Conservation (phyloP, 192 early-diverging fungal species). For the Chytriomyces sp. region DNA sequence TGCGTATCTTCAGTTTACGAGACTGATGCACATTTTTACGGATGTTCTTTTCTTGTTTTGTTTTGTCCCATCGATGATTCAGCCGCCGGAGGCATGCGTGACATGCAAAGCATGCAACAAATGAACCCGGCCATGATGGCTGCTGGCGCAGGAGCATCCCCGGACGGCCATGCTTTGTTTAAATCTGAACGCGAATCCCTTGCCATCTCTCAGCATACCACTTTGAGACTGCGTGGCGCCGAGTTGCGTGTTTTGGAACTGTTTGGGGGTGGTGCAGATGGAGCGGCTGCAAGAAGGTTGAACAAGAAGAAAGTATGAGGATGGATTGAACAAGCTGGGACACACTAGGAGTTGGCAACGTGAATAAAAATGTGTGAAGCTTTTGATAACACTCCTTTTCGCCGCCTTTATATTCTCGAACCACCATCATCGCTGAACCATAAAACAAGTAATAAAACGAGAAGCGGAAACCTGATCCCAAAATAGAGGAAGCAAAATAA, state of each 20-base stretch:
- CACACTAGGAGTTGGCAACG: too few relatives aligned
- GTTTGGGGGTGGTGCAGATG: constrained; percentile 20
- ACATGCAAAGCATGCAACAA: constrained; percentile 90
- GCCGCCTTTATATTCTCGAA: too few relatives aligned
- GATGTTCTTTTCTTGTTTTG: constrained; percentile 5
- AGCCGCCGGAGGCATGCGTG: constrained; percentile 81
- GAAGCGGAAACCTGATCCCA: too few relatives aligned
- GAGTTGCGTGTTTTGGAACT: constrained; percentile 77
- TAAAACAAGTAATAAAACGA: too few relatives aligned
- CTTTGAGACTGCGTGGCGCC: constrained; percentile 74
- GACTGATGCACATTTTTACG: background rate
- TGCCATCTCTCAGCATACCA: constrained; percentile 79
- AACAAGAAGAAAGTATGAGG: too few relatives aligned
- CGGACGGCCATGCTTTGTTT: constrained; percentile 83
- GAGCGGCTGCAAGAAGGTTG: too few relatives aligned
- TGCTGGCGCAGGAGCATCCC: constrained; percentile 73
- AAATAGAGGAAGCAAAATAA: too few relatives aligned
- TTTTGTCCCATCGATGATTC: constrained; percentile 22
- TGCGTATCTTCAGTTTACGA: too few relatives aligned
- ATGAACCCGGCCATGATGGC: constrained; percentile 74
- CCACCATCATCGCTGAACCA: too few relatives aligned
- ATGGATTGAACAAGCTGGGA: too few relatives aligned
- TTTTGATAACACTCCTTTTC: too few relatives aligned
- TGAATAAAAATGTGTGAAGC: too few relatives aligned
- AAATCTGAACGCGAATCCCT: constrained; percentile 87